phyloP scores from a whole-genome alignment of 352 stramenopile species.

The Phytophthora megakarya region DNA sequence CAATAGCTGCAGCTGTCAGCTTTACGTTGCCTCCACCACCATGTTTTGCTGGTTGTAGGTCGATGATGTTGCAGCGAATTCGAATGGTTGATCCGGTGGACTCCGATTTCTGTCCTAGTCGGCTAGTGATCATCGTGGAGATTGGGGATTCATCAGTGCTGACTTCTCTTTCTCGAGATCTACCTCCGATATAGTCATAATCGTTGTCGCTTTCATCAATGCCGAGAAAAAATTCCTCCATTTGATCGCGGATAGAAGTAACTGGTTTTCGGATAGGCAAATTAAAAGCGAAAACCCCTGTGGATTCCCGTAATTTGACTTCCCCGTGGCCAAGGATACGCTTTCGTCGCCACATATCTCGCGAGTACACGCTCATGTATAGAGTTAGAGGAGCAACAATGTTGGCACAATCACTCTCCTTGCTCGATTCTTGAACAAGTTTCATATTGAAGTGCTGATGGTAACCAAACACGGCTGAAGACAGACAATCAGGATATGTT shows the following conservation, averaged over 20 bases:
- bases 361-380: conserved; percentile 47
- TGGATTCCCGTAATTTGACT: conserved; percentile 30
- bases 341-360: conserved; percentile 55
- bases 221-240: conserved; percentile 74
- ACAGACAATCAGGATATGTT: conserved; percentile 5
- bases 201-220: conserved; percentile 29
- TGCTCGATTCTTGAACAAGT: conserved; percentile 8
- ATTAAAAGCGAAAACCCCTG: conserved; percentile 42
- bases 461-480: conserved; percentile 25
- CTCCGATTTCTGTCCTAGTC: conserved; percentile 45
- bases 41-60: conserved; percentile 15
- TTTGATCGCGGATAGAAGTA: conserved; percentile 38
- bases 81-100: conserved; percentile 43
- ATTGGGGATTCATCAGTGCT: conserved; percentile 17
- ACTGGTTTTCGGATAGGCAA: conserved; percentile 47
- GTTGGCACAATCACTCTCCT: background rate
- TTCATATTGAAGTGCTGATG: conserved; percentile 34
- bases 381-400: conserved; percentile 20
- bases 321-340: conserved; percentile 43
- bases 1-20: background rate
- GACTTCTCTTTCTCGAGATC: conserved; percentile 8
- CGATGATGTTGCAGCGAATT: conserved; percentile 50
- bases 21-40: background rate
- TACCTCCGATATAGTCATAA: background rate
- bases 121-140: conserved; percentile 30